Conservation (phyloP, 2,329 filamentous ascomycete species). For the Ophiostoma australiae region DNA sequence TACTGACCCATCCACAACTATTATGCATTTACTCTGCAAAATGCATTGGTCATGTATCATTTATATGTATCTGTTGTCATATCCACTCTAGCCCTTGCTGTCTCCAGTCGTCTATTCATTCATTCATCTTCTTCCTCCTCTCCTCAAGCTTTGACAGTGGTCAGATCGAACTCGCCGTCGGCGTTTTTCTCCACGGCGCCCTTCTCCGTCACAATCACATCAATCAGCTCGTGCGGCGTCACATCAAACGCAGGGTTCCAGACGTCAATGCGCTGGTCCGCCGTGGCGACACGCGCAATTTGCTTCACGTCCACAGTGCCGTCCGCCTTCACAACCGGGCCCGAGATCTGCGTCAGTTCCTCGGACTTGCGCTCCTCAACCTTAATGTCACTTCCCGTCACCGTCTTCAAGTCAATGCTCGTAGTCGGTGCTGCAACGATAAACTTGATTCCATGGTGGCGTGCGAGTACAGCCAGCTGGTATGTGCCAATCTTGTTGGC, state of each 20-base stretch:
- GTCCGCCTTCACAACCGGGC: conserved; percentile 62
- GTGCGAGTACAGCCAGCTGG: conserved; percentile 81
- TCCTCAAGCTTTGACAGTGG: not conserved
- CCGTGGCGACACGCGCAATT: conserved; percentile 72
- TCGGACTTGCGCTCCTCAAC: conserved; percentile 81
- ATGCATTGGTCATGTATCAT: not conserved
- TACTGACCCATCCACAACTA: no score
- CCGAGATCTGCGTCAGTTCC: conserved; percentile 81
- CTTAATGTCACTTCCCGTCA: conserved; percentile 71
- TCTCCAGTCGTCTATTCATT: not conserved
- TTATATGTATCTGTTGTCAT: not conserved
- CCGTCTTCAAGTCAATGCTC: conserved; percentile 81
- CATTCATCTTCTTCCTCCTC: not conserved
- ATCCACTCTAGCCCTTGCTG: not conserved
- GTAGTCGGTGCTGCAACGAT: conserved; percentile 92
- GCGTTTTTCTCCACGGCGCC: conserved; percentile 75
- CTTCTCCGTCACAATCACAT: conserved; percentile 89
- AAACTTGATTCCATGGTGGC: conserved; percentile 85
- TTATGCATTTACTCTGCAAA: not conserved
- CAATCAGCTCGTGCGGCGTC: conserved; percentile 81
- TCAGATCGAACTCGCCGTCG: conserved; percentile 64
- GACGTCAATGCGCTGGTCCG: conserved; percentile 70
- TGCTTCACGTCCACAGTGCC: conserved; percentile 58
- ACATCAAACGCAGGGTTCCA: conserved; percentile 99
- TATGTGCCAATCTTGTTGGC: conserved; percentile 99